Evolutionary conservation across 139 green algal species (phyloP), one percentile per base, ranked within the genome.

Genomic region (Chlorella sp.): DNA sequence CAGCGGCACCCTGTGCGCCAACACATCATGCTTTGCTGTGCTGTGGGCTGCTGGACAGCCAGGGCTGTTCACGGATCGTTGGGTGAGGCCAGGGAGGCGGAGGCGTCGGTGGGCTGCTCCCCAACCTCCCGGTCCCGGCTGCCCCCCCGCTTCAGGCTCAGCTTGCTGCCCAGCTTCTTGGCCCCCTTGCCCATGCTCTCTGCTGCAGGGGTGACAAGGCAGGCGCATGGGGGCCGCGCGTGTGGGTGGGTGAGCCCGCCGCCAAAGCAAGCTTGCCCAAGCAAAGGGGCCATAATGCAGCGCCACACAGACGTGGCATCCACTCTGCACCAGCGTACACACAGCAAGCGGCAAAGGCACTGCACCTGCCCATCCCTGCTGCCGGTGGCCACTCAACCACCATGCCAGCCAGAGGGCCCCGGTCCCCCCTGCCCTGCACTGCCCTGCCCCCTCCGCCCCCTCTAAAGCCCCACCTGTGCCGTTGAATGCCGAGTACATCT

Each of bases 111-210:
- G 48, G 48, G 48, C 48, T 57, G 48, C 48, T 57, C 82, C 3
- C 22, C 15, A 16, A 32, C 66, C 84, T 88, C 84, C 26, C 39
- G 28, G 66, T 88, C 84, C 66, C 79, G 42, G 79, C 73, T 88
- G 84, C 66, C 82, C 53, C 77, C 40, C 3, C 48, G 66, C 81
- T 36, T 42, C 82, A 57, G 42, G 37, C 75, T 78, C 48, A 92
- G 69, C 85, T 83, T 83, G 42, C 34, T 71, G 19, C 71, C 85
- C 71, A 89, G 69, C 85, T 89, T 88, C 84, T 81, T 88, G 64
- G 84, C 84, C 30, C 84, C 84, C 57, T 76, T 75, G 32, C 48
- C 32, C 57, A 75, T 86, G 82, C 82, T 86, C 36, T 80, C 84
- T 4, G 85, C 85, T 82, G 85, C 68, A 69, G 18, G 22, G 21